Percentiles rank a stretch among this genome's conserved stretches.
Evolutionary conservation across 495 filamentous ascomycete species (phyloP).

Genomic region (Aspergillus carlsbadensis): DNA sequence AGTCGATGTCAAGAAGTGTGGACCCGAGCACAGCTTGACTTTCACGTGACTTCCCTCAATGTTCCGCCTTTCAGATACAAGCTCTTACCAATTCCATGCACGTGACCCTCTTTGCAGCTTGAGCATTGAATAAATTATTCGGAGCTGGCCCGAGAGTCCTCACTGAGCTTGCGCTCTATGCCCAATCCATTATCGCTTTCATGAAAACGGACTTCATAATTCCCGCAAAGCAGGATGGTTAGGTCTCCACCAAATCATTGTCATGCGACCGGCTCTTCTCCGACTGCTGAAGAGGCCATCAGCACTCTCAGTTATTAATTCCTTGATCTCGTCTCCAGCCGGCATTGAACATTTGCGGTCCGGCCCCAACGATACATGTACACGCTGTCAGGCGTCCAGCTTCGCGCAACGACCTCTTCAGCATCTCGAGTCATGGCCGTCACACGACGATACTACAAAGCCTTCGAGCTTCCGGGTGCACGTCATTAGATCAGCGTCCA

Average conservation of each 20-base stretch:
- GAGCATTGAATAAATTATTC: conserved; percentile 18
- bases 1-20: conserved; percentile 36
- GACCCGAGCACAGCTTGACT: conserved; percentile 25
- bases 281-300: conserved; percentile 54
- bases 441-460: background rate
- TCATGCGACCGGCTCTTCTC: conserved; percentile 55
- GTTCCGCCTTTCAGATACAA: conserved; percentile 32
- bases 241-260: conserved; percentile 15
- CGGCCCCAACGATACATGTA: conserved; percentile 22
- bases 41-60: conserved; percentile 36
- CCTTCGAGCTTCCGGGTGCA: conserved; percentile 31
- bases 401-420: conserved; percentile 5
- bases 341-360: conserved; percentile 39
- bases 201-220: background rate
- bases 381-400: conserved; percentile 30
- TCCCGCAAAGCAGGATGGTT: conserved; percentile 28
- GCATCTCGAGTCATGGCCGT: conserved; percentile 1
- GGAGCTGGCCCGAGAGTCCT: background rate
- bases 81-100: conserved; percentile 28
- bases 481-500: conserved; percentile 24
- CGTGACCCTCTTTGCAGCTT: conserved; percentile 16
- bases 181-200: background rate
- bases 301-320: conserved; percentile 48
- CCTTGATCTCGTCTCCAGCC: conserved; percentile 36
- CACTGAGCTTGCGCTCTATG: background rate